A percentile compares a stretch with the other conserved stretches of the same genome.
Evolutionary conservation across 345 rosid species (phyloP).

Genomic region (Pistacia vera): DNA sequence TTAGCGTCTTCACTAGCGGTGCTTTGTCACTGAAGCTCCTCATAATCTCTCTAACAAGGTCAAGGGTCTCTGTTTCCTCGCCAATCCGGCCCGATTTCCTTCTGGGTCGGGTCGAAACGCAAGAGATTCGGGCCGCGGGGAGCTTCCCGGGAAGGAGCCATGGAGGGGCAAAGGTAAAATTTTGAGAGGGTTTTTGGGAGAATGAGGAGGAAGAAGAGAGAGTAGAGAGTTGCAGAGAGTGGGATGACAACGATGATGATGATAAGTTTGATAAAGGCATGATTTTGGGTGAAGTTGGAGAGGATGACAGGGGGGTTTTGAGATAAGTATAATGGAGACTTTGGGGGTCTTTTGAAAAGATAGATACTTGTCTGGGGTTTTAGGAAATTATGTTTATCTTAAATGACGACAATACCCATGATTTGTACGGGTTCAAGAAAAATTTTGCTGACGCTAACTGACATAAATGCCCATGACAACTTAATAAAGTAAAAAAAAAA

Average conservation of each 20-base stretch:
- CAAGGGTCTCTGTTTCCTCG: constrained; percentile 53
- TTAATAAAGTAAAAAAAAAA: too few species aligned
- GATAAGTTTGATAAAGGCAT: constrained; percentile 21
- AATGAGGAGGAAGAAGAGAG: constrained; percentile 21
- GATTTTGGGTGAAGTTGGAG: background rate
- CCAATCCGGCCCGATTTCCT: constrained; percentile 37
- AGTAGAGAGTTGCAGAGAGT: constrained; percentile 26
- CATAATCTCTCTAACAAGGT: constrained; percentile 61
- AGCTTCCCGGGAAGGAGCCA: constrained; percentile 21
- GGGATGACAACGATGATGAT: constrained; percentile 8
- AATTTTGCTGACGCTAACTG: too few species aligned
- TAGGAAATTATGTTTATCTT: background rate
- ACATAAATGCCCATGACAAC: too few species aligned
- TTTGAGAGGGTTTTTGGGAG: constrained; percentile 15
- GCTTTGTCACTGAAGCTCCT: constrained; percentile 57
- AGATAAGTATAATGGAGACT: background rate
- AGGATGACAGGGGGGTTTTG: background rate
- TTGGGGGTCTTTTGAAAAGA: too few species aligned
- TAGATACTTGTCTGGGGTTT: background rate
- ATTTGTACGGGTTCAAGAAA: too few species aligned
- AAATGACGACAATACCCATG: background rate
- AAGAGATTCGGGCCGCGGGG: constrained; percentile 23
- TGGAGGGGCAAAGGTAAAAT: constrained; percentile 14
- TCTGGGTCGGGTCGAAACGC: constrained; percentile 54
- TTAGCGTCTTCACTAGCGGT: constrained; percentile 69